These are phyloP conservation scores for Pestalotiopsis sp. DNA, from an alignment of 2,329 filamentous ascomycete genomes.

Conservation along the genomic window DNA sequence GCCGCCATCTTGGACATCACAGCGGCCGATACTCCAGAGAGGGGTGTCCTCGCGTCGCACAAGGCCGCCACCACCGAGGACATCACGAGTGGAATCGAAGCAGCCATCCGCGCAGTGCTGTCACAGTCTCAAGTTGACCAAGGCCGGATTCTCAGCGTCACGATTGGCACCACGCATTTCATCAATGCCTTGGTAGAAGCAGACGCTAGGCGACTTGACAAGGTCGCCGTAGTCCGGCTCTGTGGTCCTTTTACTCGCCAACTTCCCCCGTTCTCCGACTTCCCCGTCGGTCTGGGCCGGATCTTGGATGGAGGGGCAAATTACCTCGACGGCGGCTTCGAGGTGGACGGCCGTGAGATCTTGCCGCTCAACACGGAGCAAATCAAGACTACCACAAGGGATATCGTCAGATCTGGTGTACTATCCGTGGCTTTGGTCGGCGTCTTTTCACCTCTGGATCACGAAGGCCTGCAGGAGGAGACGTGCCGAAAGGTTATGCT, in stretches of 20 bases:
- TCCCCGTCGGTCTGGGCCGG: background rate
- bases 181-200: slow-evolving; percentile 10
- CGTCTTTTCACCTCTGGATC: slow-evolving; percentile 6
- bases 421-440: background rate
- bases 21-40: background rate
- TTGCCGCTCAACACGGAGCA: slow-evolving; percentile 1
- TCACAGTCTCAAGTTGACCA: background rate
- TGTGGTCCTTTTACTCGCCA: slow-evolving; percentile 8
- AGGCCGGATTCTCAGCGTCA: slow-evolving; percentile 3
- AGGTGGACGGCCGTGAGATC: slow-evolving; percentile 7
- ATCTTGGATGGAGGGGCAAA: background rate
- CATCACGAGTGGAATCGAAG: slow-evolving; percentile 11
- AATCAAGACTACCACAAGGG: background rate
- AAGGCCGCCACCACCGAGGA: slow-evolving; percentile 12
- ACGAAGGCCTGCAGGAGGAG: slow-evolving; percentile 2
- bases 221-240: slow-evolving; percentile 3
- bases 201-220: background rate
- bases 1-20: slow-evolving; percentile 12
- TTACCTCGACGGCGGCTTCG: slow-evolving; percentile 6
- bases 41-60: slow-evolving; percentile 2
- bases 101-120: slow-evolving; percentile 4
- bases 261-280: slow-evolving; percentile 1
- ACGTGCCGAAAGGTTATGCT: background rate
- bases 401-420: background rate
- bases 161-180: slow-evolving; percentile 12